These are phyloP conservation scores for Ceratorhiza oryzae-sativae DNA, from an alignment of 1,284 basidiomycete species.

Conservation along the genomic window DNA sequence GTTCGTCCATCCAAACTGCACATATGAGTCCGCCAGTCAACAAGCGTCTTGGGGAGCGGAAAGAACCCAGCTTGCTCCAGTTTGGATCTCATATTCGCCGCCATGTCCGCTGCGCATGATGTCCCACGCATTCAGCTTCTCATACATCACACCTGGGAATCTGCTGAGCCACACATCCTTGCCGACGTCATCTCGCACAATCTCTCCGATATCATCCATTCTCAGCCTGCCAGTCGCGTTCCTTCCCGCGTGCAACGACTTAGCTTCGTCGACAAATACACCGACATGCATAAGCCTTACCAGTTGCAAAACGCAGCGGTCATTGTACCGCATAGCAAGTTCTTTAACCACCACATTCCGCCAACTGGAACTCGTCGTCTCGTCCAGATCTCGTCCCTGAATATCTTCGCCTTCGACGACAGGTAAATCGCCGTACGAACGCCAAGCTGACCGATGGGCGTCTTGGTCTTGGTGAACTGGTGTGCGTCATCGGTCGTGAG, in stretches of 20 bases:
- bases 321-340: conserved; percentile 82
- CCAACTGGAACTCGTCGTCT: conserved; percentile 57
- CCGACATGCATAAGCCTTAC: conserved; percentile 55
- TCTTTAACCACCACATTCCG: conserved; percentile 67
- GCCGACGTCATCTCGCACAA: conserved; percentile 12
- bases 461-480: conserved; percentile 55
- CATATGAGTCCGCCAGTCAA: background rate
- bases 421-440: conserved; percentile 70
- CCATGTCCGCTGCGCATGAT: conserved; percentile 13
- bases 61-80: conserved; percentile 1
- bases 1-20: conserved; percentile 35
- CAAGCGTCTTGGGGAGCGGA: background rate
- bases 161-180: background rate
- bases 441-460: conserved; percentile 76
- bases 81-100: conserved; percentile 33
- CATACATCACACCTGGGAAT: conserved; percentile 30
- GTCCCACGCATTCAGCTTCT: conserved; percentile 28
- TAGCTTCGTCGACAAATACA: background rate
- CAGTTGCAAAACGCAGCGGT: conserved; percentile 87
- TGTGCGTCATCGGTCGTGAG: conserved; percentile 57
- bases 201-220: conserved; percentile 19
- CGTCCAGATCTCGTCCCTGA: conserved; percentile 67
- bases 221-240: conserved; percentile 18
- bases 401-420: conserved; percentile 60
- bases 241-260: conserved; percentile 10